A percentile compares a stretch with the other conserved stretches of the same genome.
phyloP scores from a whole-genome alignment of 129 eudicot genomes.

The Daucus carota region DH1_v3.0 NC_030386.2:39173501-39174000 shows the following conservation, averaged over 20 bases:
- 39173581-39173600: no score
- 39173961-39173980: slow-evolving; percentile 86
- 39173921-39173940: slow-evolving; percentile 70
- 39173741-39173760: slow-evolving; percentile 57
- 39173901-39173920: slow-evolving; percentile 34
- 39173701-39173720: slow-evolving; percentile 57
- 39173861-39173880: slow-evolving; percentile 37
- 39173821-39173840: slow-evolving; percentile 61
- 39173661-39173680: no score
- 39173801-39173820: slow-evolving; percentile 25
- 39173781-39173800: slow-evolving; percentile 35
- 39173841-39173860: slow-evolving; percentile 69
- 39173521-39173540: background rate
- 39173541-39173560: background rate
- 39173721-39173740: slow-evolving; percentile 57
- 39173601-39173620: no score
- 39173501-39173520: no score
- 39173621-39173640: background rate
- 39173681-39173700: background rate
- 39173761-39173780: slow-evolving; percentile 43
- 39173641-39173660: background rate
- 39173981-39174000: slow-evolving; percentile 76
- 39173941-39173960: slow-evolving; percentile 87
- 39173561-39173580: background rate
- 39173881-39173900: slow-evolving; percentile 20